Evolutionary conservation across 345 rosid species (phyloP).

Genomic region (Hypericum perforatum): DNA sequence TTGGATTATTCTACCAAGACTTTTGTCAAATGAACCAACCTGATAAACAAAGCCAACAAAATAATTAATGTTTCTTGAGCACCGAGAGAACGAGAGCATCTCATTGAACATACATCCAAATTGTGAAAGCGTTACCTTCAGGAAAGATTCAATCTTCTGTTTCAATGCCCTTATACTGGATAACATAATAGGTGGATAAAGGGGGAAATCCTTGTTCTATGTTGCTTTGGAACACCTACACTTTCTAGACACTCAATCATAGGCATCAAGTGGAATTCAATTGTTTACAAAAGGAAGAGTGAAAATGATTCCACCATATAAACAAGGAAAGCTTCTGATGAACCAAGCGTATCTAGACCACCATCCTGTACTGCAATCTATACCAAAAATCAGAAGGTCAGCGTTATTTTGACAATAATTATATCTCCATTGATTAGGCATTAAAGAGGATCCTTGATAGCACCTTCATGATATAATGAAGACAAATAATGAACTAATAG

Average conservation of each 20-base stretch:
- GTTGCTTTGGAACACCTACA: constrained; percentile 38
- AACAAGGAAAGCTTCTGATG: constrained; percentile 44
- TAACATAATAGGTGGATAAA: constrained; percentile 63
- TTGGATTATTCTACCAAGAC: constrained; percentile 48
- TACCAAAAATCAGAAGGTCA: constrained; percentile 2
- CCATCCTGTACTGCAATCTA: constrained; percentile 95
- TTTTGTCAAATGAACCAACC: constrained; percentile 37
- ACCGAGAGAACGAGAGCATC: neutral
- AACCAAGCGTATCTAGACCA: constrained; percentile 62
- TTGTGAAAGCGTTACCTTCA: constrained; percentile 35
- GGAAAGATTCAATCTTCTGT: constrained; percentile 35
- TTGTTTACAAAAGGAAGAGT: constrained; percentile 50
- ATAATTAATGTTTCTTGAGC: constrained; percentile 15
- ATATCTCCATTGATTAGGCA: too few relatives aligned
- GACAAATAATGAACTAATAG: too few relatives aligned
- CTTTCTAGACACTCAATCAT: constrained; percentile 40
- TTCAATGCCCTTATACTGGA: constrained; percentile 27
- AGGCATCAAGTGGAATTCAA: constrained; percentile 54
- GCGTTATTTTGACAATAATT: too few relatives aligned
- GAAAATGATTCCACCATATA: constrained; percentile 79
- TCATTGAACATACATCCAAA: too few relatives aligned
- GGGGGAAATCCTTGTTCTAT: constrained; percentile 36
- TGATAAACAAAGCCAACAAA: constrained; percentile 16
- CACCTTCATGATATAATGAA: too few relatives aligned
- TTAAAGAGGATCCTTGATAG: too few relatives aligned